These are phyloP conservation scores for Panus rudis DNA, from an alignment of 768 basidiomycete species.

Conservation along the genomic window DNA sequence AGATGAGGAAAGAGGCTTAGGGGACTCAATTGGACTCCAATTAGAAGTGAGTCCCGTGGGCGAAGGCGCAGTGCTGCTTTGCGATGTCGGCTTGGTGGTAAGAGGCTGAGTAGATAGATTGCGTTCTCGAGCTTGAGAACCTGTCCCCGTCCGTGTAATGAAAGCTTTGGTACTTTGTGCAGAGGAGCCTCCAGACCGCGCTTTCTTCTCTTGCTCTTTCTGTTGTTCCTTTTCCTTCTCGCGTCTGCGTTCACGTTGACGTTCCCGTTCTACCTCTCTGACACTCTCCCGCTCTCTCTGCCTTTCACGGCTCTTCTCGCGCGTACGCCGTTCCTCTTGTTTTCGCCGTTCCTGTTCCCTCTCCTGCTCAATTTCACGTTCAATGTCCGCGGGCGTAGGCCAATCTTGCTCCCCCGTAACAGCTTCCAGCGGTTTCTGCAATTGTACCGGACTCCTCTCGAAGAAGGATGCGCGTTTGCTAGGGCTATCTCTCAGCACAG, in stretches of 20 bases:
- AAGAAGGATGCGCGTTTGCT: conserved; percentile 68
- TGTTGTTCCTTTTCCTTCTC: conserved; percentile 11
- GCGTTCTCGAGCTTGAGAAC: conserved; percentile 1
- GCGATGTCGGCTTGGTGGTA: too few relatives aligned
- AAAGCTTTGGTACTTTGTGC: conserved; percentile 3
- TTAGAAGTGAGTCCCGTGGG: conserved; percentile 34
- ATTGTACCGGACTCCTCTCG: conserved; percentile 33
- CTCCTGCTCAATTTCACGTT: conserved; percentile 12
- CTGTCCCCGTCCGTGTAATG: conserved; percentile 1
- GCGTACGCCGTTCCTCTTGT: conserved; percentile 1
- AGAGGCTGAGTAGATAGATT: conserved; percentile 13
- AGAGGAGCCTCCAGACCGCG: neutral
- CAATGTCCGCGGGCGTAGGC: conserved; percentile 6
- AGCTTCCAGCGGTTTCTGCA: conserved; percentile 25
- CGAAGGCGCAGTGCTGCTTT: conserved; percentile 7
- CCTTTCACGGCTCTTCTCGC: conserved; percentile 8
- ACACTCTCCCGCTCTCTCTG: conserved; percentile 7
- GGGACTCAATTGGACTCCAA: conserved; percentile 36
- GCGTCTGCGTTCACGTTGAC: conserved; percentile 1
- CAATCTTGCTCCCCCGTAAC: neutral
- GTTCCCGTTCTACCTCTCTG: conserved; percentile 1
- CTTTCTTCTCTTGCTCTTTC: conserved; percentile 1
- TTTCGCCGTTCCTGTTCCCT: conserved; percentile 4
- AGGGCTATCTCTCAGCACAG: conserved; percentile 61
- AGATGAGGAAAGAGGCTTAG: conserved; percentile 18